Evolutionary conservation across 495 filamentous ascomycete genomes (phyloP).

Genomic region (Penicillium nucicola): DNA sequence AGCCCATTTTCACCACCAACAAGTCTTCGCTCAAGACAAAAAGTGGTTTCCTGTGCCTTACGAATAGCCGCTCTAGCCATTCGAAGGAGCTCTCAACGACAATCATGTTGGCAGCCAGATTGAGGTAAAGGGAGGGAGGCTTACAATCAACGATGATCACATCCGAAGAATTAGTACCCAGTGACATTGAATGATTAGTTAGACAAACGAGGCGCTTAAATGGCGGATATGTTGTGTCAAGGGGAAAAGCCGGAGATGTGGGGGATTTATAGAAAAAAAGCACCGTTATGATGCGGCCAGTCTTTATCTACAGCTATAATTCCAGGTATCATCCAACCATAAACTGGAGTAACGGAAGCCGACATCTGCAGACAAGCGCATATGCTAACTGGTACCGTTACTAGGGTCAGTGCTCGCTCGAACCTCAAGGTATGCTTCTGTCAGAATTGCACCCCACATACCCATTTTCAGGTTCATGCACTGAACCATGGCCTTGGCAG

Average conservation of each 20-base stretch:
- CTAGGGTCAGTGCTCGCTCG: no score
- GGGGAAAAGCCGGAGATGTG: not conserved
- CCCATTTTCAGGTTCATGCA: not conserved
- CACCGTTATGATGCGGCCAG: no score
- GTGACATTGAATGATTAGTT: not conserved
- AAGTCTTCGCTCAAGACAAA: not conserved
- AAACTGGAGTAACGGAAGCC: no score
- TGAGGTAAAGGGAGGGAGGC: not conserved
- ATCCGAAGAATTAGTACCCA: not conserved
- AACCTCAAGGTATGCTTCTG: not conserved
- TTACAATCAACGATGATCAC: not conserved
- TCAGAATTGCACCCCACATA: not conserved
- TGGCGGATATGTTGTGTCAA: not conserved
- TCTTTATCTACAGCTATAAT: no score
- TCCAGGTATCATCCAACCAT: no score
- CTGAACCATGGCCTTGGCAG: not conserved
- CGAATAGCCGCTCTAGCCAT: not conserved
- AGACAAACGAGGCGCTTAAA: not conserved
- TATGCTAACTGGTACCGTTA: no score
- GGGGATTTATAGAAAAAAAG: not conserved
- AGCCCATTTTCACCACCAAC: not conserved
- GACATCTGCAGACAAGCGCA: no score
- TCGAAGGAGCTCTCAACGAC: not conserved
- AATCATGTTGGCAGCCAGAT: not conserved
- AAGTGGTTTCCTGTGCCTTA: not conserved